Evolutionary conservation across 2,329 filamentous ascomycete genomes (phyloP).

Genomic region (Bimuria novae-zelandiae): DNA sequence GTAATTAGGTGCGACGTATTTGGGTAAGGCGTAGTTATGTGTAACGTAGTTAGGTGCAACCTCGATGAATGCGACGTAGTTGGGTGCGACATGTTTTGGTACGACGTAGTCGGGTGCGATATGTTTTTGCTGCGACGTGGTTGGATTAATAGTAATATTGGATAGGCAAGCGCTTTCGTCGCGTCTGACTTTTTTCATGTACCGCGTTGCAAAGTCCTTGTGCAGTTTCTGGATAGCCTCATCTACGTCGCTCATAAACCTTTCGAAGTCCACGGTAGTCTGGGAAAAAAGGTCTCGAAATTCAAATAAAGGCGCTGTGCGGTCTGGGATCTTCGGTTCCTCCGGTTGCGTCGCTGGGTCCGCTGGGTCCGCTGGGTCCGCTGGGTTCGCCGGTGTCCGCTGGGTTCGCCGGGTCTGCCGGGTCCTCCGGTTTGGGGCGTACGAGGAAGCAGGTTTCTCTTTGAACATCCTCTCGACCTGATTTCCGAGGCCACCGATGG

Average conservation of each 20-base stretch:
- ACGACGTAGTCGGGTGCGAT: too few relatives aligned
- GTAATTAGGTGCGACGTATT: neutral
- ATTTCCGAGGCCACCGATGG: slow-evolving; percentile 18
- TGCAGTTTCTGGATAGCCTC: slow-evolving; percentile 12
- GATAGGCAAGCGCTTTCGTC: too few relatives aligned
- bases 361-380: too few relatives aligned
- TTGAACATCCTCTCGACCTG: slow-evolving; percentile 20
- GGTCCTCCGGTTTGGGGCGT: too few relatives aligned
- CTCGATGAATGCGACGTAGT: neutral
- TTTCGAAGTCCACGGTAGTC: slow-evolving; percentile 8
- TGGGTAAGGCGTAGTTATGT: neutral
- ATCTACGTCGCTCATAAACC: slow-evolving; percentile 16
- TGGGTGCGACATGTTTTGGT: neutral
- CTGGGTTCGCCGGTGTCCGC: too few relatives aligned
- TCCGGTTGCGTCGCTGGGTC: too few relatives aligned
- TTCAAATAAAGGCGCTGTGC: slow-evolving; percentile 25
- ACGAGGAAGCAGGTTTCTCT: neutral
- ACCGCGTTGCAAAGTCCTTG: slow-evolving; percentile 7
- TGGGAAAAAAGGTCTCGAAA: slow-evolving; percentile 17
- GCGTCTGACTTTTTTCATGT: slow-evolving; percentile 4
- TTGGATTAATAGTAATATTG: too few relatives aligned
- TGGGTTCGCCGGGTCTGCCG: too few relatives aligned
- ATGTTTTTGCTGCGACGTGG: too few relatives aligned
- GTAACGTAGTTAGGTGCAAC: neutral
- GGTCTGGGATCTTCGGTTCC: neutral